Evolutionary conservation across 257 asterid species (phyloP), one percentile per base, ranked within the genome.

Genomic region (Avicennia marina): DNA sequence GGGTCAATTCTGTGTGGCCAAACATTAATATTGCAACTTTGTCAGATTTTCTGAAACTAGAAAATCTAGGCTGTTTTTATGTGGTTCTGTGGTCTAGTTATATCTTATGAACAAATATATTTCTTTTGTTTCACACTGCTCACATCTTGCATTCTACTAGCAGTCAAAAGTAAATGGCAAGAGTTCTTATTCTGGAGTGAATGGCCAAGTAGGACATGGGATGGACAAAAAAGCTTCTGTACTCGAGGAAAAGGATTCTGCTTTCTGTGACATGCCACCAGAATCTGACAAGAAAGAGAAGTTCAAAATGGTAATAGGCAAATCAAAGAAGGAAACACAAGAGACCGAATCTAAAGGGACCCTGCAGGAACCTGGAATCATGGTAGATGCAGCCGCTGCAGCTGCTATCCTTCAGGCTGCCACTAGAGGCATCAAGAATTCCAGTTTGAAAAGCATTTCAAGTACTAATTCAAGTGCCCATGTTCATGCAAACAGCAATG

Each of bases 361-460:
- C 57, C 77, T 71, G 66, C 74, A 62, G 64, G 85, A 81, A 68
- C 38, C 41, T 61, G 85, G 84, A 47, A 60, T 76, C 59, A 58
- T 66, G 50, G 73, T 93, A 64, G 97, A 82, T 69, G 90, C 90
- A 39, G 89, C 85, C 1, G 77, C 91, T 25, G 94, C 84, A 4
- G 96, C 90, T 21, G 98, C 95, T 60, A 83, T 89, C 64, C 95
- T 93, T 75, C 84, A 89, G 77, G 95, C 95, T 58, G 97, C 96
- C 53, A 74, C 81, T 10, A 80, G 87, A 75, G 95, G 97, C 63
- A 70, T 80, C 10, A 89, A 76, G 60, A 74, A 67, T 56, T 75
- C 95, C 39, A 73, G 70, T 66, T 49, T 63, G 58, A 78, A 73
- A 47, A 47, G 64, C 36, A 32, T 68, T 57, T 62, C 82, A 53